phyloP scores from a whole-genome alignment of 2,329 filamentous ascomycete genomes.

The Fusarium lyarnte region DNA sequence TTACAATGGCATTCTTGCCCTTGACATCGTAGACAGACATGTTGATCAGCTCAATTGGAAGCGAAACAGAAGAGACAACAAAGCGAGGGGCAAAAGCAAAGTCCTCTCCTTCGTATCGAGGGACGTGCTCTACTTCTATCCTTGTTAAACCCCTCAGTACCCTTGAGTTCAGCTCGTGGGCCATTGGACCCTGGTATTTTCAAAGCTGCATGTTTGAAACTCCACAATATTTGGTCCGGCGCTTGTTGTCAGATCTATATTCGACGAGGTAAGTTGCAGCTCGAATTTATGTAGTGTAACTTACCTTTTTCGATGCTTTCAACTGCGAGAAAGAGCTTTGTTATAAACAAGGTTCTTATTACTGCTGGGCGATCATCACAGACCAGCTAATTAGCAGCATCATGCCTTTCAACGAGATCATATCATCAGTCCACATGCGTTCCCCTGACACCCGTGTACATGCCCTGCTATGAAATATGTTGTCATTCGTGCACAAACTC shows the following conservation, averaged over 20 bases:
- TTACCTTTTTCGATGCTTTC: too few species aligned
- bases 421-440: not conserved
- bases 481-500: not conserved
- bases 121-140: not conserved
- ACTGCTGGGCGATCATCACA: too few species aligned
- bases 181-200: not conserved
- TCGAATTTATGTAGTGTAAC: too few species aligned
- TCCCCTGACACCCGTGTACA: not conserved
- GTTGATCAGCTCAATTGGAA: accelerated
- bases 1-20: conserved; percentile 19
- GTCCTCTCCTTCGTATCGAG: accelerated
- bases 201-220: not conserved
- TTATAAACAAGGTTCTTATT: too few species aligned
- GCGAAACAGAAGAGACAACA: not conserved
- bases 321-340: too few species aligned
- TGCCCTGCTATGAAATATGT: not conserved
- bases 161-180: not conserved
- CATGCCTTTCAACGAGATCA: not conserved
- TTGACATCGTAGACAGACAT: conserved; percentile 15
- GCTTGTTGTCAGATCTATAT: too few species aligned
- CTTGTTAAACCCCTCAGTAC: not conserved
- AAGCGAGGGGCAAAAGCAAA: not conserved
- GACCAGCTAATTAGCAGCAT: not conserved
- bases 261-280: accelerated
- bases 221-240: not conserved